phyloP scores from a whole-genome alignment of 345 rosid genomes.

The Gossypioides kirkii region DNA sequence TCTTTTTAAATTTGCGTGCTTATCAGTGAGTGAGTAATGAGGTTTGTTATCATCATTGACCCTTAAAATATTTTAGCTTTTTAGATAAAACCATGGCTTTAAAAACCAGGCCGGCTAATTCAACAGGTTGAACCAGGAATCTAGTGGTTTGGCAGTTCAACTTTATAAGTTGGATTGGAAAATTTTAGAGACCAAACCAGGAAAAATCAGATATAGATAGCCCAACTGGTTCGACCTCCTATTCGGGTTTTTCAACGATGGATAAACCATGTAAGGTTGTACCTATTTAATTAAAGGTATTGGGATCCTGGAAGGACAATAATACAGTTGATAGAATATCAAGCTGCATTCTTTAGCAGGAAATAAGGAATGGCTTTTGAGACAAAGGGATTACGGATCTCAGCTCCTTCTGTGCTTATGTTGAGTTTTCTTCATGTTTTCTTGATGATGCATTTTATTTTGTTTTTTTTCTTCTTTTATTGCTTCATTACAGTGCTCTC shows the following conservation, averaged over 20 bases:
- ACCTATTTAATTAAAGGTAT: not conserved
- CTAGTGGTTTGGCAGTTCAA: not conserved
- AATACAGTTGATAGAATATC: not conserved
- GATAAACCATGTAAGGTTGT: not conserved
- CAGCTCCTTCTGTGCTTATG: not conserved
- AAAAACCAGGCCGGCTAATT: not conserved
- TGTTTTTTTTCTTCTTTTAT: not conserved
- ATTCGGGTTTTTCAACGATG: not conserved
- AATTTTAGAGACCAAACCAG: not conserved
- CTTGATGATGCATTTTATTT: not conserved
- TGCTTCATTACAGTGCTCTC: constrained; percentile 11
- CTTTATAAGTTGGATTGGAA: not conserved
- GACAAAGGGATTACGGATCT: not conserved
- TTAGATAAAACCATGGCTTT: not conserved
- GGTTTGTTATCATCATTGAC: not conserved
- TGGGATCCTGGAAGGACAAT: not conserved
- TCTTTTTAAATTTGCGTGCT: not conserved
- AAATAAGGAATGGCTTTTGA: constrained; percentile 9
- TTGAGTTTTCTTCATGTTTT: not conserved
- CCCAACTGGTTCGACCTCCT: not conserved
- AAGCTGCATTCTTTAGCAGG: not conserved
- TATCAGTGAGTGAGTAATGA: not conserved
- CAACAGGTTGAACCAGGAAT: not conserved
- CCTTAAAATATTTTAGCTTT: not conserved
- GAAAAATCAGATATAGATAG: not conserved